Evolutionary conservation across 805 yeast species (phyloP).

Genomic region (Yueomyces sp.): DNA sequence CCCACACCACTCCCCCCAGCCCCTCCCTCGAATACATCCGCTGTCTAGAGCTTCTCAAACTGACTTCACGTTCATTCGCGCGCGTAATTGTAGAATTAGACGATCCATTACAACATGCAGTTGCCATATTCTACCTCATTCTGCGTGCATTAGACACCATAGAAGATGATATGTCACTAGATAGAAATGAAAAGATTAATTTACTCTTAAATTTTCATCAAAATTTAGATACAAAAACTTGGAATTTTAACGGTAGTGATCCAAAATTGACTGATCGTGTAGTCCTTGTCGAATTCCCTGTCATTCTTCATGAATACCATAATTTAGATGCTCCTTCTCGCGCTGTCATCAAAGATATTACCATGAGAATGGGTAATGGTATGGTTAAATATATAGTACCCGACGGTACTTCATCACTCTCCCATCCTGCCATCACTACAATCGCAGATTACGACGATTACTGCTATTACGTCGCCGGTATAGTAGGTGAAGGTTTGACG

Average conservation of each 20-base stretch:
- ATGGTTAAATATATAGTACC: conserved; percentile 87
- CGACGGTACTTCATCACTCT: conserved; percentile 50
- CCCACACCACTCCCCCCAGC: too few relatives aligned
- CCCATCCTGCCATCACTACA: conserved; percentile 58
- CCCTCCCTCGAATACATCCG: too few relatives aligned
- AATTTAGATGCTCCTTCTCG: conserved; percentile 62
- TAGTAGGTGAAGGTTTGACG: conserved; percentile 94
- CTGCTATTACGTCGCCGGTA: conserved; percentile 95
- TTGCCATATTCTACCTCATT: conserved; percentile 74
- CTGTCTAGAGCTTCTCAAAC: conserved; percentile 53
- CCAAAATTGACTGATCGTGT: conserved; percentile 70
- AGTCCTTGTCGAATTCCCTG: conserved; percentile 70
- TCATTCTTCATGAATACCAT: conserved; percentile 57
- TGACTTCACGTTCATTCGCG: conserved; percentile 85
- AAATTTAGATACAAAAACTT: conserved; percentile 36
- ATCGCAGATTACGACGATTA: conserved; percentile 74
- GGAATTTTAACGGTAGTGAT: conserved; percentile 16
- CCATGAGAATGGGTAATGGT: conserved; percentile 86
- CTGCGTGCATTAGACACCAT: conserved; percentile 88
- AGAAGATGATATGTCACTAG: conserved; percentile 90
- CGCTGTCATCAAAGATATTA: conserved; percentile 63
- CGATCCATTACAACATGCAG: conserved; percentile 65
- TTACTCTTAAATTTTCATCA: conserved; percentile 54
- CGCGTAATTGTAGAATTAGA: conserved; percentile 84
- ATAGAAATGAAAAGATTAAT: conserved; percentile 58